phyloP scores from a whole-genome alignment of 805 yeast genomes.

The Yarrowia yakushimensis region DNA sequence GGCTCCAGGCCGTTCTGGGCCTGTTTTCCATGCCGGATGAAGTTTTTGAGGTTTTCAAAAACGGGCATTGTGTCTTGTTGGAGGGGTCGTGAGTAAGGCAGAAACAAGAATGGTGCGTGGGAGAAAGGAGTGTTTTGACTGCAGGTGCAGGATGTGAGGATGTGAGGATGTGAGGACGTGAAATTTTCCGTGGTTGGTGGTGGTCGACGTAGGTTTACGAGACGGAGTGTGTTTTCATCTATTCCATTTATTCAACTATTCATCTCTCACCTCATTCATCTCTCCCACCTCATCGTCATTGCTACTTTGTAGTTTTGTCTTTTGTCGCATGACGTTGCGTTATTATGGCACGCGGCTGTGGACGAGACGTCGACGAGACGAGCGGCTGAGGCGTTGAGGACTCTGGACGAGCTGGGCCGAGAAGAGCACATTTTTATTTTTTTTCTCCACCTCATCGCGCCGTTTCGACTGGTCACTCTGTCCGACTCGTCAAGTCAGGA shows the following conservation, averaged over 20 bases:
- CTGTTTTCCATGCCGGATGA: conserved; percentile 62
- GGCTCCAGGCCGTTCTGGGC: conserved; percentile 38
- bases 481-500: background rate
- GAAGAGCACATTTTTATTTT: too few relatives aligned
- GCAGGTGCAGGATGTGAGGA: background rate
- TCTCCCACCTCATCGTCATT: background rate
- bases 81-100: background rate
- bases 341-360: conserved; percentile 20
- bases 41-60: conserved; percentile 51
- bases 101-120: conserved; percentile 25
- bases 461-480: background rate
- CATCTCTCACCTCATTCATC: too few relatives aligned
- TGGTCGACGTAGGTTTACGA: too few relatives aligned
- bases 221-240: too few relatives aligned
- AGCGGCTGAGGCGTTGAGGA: background rate
- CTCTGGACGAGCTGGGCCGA: too few relatives aligned
- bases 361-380: background rate
- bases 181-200: too few relatives aligned
- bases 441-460: background rate
- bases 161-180: background rate
- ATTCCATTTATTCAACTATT: too few relatives aligned
- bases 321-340: conserved; percentile 23
- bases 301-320: background rate
- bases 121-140: conserved; percentile 12
- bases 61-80: conserved; percentile 22